phyloP scores from a whole-genome alignment of 2,329 filamentous ascomycete species.

The Colletotrichum chlorophyti region DNA sequence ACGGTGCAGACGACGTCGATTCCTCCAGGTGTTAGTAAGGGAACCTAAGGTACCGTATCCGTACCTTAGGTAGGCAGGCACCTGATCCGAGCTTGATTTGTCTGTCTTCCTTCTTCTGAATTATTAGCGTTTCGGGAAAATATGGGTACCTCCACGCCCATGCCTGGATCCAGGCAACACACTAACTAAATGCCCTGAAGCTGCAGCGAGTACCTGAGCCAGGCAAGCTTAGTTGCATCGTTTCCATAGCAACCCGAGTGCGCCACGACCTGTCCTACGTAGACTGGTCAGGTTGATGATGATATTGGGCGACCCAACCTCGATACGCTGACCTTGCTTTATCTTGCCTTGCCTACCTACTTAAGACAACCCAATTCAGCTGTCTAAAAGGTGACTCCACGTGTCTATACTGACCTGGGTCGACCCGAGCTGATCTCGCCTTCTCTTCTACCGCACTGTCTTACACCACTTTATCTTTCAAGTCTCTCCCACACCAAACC shows the following conservation, averaged over 20 bases:
- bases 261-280: background rate
- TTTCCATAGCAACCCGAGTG: background rate
- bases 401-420: too few relatives aligned
- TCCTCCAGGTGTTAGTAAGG: background rate
- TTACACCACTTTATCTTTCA: conserved; percentile 1
- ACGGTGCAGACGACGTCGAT: background rate
- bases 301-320: background rate
- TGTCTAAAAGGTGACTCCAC: too few relatives aligned
- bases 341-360: background rate
- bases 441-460: background rate
- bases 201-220: background rate
- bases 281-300: background rate
- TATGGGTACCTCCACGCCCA: too few relatives aligned
- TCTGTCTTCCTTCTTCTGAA: too few relatives aligned
- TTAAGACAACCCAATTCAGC: background rate
- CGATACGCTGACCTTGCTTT: background rate
- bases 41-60: too few relatives aligned
- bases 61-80: too few relatives aligned
- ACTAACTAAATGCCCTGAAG: background rate
- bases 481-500: background rate
- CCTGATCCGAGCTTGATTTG: too few relatives aligned
- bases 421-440: background rate
- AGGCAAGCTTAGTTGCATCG: background rate
- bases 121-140: too few relatives aligned
- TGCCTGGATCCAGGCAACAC: too few relatives aligned